Evolutionary conservation across 805 yeast species (phyloP).

Genomic region (Zygosaccharomyces siamensis): DNA sequence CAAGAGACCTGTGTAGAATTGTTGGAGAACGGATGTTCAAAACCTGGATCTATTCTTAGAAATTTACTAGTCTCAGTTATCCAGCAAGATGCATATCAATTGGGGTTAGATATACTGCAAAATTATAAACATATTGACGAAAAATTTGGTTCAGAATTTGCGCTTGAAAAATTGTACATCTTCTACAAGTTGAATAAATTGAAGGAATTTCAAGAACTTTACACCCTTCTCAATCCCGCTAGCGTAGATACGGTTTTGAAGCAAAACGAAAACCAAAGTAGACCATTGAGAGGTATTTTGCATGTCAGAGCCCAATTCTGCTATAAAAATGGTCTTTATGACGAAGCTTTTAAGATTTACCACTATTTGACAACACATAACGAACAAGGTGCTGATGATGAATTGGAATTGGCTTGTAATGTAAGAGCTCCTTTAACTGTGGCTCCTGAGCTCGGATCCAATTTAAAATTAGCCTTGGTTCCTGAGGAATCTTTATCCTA

Average conservation of each 20-base stretch:
- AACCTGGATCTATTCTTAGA: constrained; percentile 30
- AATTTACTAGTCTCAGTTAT: constrained; percentile 57
- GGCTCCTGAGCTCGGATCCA: constrained; percentile 16
- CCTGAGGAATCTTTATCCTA: constrained; percentile 39
- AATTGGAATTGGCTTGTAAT: constrained; percentile 57
- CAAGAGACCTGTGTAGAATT: constrained; percentile 26
- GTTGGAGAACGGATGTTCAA: constrained; percentile 20
- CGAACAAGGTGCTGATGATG: constrained; percentile 33
- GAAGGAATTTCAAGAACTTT: constrained; percentile 29
- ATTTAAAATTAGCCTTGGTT: constrained; percentile 8
- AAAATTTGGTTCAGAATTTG: constrained; percentile 32
- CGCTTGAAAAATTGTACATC: constrained; percentile 57
- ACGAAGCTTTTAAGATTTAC: constrained; percentile 49
- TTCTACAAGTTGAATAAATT: constrained; percentile 50
- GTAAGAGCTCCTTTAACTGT: constrained; percentile 65
- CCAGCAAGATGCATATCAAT: constrained; percentile 56
- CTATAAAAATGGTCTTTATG: constrained; percentile 47
- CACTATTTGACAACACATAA: constrained; percentile 40
- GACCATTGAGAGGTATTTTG: constrained; percentile 37
- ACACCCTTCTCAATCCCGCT: constrained; percentile 19
- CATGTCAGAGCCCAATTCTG: constrained; percentile 52
- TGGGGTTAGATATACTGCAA: constrained; percentile 44
- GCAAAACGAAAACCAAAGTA: constrained; percentile 10
- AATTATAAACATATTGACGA: constrained; percentile 37
- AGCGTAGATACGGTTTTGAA: constrained; percentile 5